Evolutionary conservation across 306 rosid genomes (phyloP).

Genomic region (Dryas octopetala): DNA sequence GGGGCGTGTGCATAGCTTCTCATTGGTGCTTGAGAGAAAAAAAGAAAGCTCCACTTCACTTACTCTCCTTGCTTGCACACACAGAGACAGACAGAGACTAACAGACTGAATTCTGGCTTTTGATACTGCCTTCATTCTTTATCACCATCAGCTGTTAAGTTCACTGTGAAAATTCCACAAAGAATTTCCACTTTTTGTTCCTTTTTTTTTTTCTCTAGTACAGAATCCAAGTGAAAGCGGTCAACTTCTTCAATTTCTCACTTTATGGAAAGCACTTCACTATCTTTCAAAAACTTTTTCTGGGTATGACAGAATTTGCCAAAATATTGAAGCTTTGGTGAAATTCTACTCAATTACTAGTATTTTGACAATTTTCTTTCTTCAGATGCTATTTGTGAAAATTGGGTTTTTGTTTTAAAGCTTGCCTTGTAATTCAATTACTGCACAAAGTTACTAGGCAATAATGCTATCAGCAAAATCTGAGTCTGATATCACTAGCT

Average conservation of each 20-base stretch:
- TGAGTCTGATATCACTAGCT: slow-evolving; percentile 85
- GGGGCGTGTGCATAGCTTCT: background rate
- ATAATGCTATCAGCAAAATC: slow-evolving; percentile 71
- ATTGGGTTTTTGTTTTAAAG: background rate
- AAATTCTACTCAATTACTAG: background rate
- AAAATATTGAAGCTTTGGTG: background rate
- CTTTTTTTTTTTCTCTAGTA: background rate
- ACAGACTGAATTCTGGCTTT: background rate
- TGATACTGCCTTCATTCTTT: background rate
- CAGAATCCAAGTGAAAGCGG: background rate
- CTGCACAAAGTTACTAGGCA: background rate
- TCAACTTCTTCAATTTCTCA: background rate
- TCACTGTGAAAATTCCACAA: background rate
- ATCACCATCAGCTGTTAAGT: background rate
- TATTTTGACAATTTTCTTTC: background rate
- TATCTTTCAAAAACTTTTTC: background rate
- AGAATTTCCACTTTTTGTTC: background rate
- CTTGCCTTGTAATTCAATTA: background rate
- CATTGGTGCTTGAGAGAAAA: slow-evolving; percentile 10
- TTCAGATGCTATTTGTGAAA: background rate
- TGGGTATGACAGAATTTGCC: background rate
- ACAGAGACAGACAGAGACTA: background rate
- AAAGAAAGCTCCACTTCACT: slow-evolving; percentile 3
- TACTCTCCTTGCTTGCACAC: background rate
- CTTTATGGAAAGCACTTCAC: background rate